Percentiles rank a stretch among this genome's conserved stretches.
Conservation (phyloP, 2,329 filamentous ascomycete genomes). For the Penicillium sp. region DNA sequence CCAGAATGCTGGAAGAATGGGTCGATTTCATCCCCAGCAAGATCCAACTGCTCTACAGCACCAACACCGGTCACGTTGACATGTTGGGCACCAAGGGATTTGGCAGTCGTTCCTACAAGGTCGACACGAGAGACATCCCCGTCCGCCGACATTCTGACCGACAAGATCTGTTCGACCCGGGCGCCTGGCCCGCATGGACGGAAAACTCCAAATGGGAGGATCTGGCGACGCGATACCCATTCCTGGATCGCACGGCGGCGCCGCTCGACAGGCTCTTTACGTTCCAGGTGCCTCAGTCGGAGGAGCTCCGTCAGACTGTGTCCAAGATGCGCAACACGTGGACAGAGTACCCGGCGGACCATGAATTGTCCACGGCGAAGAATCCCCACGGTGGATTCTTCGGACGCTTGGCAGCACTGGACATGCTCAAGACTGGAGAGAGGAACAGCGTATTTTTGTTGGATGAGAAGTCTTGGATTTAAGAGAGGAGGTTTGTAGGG, state of each 20-base stretch:
- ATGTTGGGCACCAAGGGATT: constrained; percentile 27
- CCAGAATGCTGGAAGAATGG: constrained; percentile 46
- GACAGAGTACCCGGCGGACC: constrained; percentile 9
- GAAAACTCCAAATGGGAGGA: constrained; percentile 11
- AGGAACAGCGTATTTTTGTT: constrained; percentile 8
- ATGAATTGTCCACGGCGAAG: constrained; percentile 8
- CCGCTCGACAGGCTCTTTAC: constrained; percentile 12
- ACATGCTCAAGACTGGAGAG: constrained; percentile 6
- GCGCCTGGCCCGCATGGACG: background rate
- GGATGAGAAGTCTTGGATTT: constrained; percentile 13
- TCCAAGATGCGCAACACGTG: constrained; percentile 13
- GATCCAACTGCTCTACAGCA: constrained; percentile 30
- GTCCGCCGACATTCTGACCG: constrained; percentile 8
- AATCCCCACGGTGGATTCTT: constrained; percentile 14
- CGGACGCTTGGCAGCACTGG: constrained; percentile 15
- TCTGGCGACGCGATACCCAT: constrained; percentile 6
- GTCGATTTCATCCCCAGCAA: constrained; percentile 40
- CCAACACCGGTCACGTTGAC: constrained; percentile 36
- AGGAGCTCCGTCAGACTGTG: constrained; percentile 4
- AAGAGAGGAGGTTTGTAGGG: background rate
- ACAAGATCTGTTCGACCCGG: constrained; percentile 9
- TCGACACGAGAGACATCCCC: constrained; percentile 1
- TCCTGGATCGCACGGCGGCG: constrained; percentile 5
- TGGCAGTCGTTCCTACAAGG: constrained; percentile 7
- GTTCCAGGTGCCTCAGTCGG: constrained; percentile 4